Percentiles rank a stretch among this genome's conserved stretches.
These are phyloP conservation scores for Basipetospora sp. DNA, from an alignment of 2,329 filamentous ascomycete species.

Conservation along the genomic window DNA sequence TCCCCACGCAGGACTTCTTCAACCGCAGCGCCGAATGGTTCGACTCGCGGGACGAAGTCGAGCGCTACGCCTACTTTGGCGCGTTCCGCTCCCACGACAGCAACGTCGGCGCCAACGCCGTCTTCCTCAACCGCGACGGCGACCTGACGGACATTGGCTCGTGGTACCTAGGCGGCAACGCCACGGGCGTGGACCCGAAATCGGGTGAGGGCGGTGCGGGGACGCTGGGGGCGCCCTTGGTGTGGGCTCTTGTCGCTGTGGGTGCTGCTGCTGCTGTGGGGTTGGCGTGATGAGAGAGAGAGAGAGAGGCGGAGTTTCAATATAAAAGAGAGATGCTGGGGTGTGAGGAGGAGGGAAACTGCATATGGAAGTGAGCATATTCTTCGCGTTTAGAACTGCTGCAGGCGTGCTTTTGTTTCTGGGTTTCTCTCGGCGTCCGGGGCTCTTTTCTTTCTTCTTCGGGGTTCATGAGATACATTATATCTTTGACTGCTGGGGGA, in stretches of 20 bases:
- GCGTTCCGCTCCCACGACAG: conserved; percentile 54
- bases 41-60: conserved; percentile 41
- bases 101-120: conserved; percentile 60
- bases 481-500: too few species aligned
- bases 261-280: neutral
- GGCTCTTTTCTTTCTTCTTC: too few species aligned
- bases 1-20: conserved; percentile 48
- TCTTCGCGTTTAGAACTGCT: too few species aligned
- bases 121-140: conserved; percentile 55
- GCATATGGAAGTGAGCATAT: too few species aligned
- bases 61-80: conserved; percentile 62
- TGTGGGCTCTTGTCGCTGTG: neutral
- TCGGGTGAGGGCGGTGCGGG: conserved; percentile 7
- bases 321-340: too few species aligned
- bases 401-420: too few species aligned
- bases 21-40: conserved; percentile 53
- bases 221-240: neutral
- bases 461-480: too few species aligned
- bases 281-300: neutral
- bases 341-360: too few species aligned
- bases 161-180: conserved; percentile 54
- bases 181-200: conserved; percentile 28
- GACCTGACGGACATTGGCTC: conserved; percentile 60
- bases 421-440: too few species aligned
- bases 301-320: too few species aligned